Evolutionary conservation across 805 yeast genomes (phyloP).

Genomic region (Kazachstania kunashirensis): DNA sequence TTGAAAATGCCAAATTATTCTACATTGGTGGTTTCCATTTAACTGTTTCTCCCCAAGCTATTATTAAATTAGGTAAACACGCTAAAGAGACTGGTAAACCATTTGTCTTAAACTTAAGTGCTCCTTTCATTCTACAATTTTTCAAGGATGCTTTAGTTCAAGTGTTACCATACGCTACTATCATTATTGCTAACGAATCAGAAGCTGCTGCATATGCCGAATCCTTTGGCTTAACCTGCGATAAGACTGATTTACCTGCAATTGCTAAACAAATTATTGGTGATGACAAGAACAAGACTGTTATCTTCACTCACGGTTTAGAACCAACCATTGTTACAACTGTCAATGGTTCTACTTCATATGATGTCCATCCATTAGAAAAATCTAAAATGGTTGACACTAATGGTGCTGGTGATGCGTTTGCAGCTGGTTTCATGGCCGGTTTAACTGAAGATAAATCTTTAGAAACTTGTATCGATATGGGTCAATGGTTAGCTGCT

Average conservation of each 20-base stretch:
- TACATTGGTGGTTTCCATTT: slow-evolving; percentile 99
- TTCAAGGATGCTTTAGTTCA: slow-evolving; percentile 84
- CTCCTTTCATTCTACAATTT: slow-evolving; percentile 93
- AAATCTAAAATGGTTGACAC: slow-evolving; percentile 70
- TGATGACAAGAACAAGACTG: slow-evolving; percentile 72
- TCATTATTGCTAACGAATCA: slow-evolving; percentile 88
- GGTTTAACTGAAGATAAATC: slow-evolving; percentile 69
- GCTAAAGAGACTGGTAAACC: slow-evolving; percentile 76
- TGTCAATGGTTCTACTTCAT: slow-evolving; percentile 40
- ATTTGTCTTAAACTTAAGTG: slow-evolving; percentile 79
- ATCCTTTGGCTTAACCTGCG: slow-evolving; percentile 52
- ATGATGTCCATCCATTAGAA: slow-evolving; percentile 65
- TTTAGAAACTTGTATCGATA: slow-evolving; percentile 52
- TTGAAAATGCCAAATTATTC: slow-evolving; percentile 69
- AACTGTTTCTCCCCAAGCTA: slow-evolving; percentile 95
- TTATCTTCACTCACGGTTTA: slow-evolving; percentile 90
- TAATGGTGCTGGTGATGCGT: slow-evolving; percentile 98
- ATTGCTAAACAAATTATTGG: slow-evolving; percentile 64
- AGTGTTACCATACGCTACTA: slow-evolving; percentile 79
- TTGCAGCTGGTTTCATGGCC: slow-evolving; percentile 92
- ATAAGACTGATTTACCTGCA: slow-evolving; percentile 48
- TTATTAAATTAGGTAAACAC: slow-evolving; percentile 78
- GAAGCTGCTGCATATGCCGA: slow-evolving; percentile 94
- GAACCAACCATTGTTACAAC: slow-evolving; percentile 79
- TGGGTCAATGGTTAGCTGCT: slow-evolving; percentile 96